A percentile compares a stretch with the other conserved stretches of the same genome.
Conservation (phyloP, 1,284 basidiomycete species). For the Trametes hirsuta region DNA sequence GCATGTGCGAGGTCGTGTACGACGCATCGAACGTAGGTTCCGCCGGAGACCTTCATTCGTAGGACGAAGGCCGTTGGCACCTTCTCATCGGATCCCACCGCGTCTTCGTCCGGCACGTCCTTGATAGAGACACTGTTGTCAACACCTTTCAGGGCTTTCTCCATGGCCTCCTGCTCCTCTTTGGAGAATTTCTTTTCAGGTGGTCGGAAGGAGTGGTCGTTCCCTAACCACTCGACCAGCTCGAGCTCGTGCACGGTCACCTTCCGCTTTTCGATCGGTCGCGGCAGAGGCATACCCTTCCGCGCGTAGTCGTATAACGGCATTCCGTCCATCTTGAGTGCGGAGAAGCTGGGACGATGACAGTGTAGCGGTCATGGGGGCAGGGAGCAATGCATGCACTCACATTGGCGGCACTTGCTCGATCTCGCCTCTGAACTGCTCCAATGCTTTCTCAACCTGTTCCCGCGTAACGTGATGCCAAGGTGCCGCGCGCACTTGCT, state of each 20-base stretch:
- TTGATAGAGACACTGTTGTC: conserved; percentile 35
- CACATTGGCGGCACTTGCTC: conserved; percentile 92
- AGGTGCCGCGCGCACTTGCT: conserved; percentile 73
- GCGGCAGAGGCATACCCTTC: conserved; percentile 85
- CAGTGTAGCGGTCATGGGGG: background rate
- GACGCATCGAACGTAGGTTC: conserved; percentile 94
- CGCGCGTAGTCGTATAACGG: conserved; percentile 97
- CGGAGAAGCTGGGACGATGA: conserved; percentile 78
- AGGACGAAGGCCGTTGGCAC: conserved; percentile 84
- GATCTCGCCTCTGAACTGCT: conserved; percentile 87
- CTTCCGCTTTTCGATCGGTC: conserved; percentile 88
- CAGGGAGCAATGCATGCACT: conserved; percentile 31
- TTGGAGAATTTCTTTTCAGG: conserved; percentile 71
- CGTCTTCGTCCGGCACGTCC: conserved; percentile 40
- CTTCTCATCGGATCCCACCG: conserved; percentile 37
- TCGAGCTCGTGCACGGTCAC: conserved; percentile 84
- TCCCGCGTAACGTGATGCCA: conserved; percentile 87
- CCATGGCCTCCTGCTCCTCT: conserved; percentile 74
- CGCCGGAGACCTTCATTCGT: conserved; percentile 91
- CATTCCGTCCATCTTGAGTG: conserved; percentile 97
- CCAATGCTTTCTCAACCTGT: conserved; percentile 71
- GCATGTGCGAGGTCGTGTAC: conserved; percentile 88
- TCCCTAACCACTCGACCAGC: conserved; percentile 71
- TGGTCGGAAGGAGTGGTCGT: conserved; percentile 68
- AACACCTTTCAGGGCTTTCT: conserved; percentile 59